Evolutionary conservation across 108 stramenopile species (phyloP), one percentile per base, ranked within the genome.

Genomic region (Cyclotella cryptica): DNA sequence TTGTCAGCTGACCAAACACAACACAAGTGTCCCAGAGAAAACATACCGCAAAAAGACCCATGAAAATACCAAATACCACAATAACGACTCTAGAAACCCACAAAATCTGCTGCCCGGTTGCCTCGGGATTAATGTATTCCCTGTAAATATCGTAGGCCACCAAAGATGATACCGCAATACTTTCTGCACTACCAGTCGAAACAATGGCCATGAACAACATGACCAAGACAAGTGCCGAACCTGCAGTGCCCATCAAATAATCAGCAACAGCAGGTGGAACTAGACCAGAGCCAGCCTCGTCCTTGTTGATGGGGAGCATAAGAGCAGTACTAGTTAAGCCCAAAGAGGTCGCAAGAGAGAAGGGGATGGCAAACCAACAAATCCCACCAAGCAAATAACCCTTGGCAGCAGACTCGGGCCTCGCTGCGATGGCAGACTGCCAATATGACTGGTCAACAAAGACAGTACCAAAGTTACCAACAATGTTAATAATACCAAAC

Each of bases 131-230:
- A 71, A 97, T 78, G 91, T 96, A 97, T 47, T 90, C 88, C 45
- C 91, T 88, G 89, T 97, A 97, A 60, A 97, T 85, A 83, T 97
- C 97, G 79, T 97, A 97, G 1, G 97, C 86, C 29, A 95, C 85
- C 47, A 97, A 79, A 18, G 95, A 96, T 2, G 93, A 90, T 1
- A 97, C 97, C 60, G 97, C 97, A 69, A 97, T 97, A 39, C 90
- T 87, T 81, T 97, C 97, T 21, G 94, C 93, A 51, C 92, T 90
- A 44, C 97, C 97, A 21, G 94, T 95, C 24, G 97, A 95, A 71
- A 93, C 91, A 73, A 97, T 94, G 24, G 97, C 97, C 97, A 97
- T 97, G 88, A 96, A 97, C 65, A 97, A 88, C 97, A 97, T 97
- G 84, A 95, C 81, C 45, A 94, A 75, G 63, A 97, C 89, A 26